Evolutionary conservation across 306 rosid genomes (phyloP).

Genomic region (Citrullus colocynthis): DNA sequence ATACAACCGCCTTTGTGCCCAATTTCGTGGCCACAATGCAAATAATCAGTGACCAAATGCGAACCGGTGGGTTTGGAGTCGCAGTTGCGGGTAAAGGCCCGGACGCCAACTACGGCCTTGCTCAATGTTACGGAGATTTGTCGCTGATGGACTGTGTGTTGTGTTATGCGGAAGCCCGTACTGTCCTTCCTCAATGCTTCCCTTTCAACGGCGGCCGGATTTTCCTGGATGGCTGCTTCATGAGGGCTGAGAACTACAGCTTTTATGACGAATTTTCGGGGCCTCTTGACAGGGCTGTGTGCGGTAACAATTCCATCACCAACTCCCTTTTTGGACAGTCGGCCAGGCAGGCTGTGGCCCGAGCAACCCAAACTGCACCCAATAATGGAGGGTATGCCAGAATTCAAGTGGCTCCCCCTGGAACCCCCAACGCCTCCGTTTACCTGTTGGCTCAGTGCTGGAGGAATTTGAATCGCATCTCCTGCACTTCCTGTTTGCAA

Average conservation of each 20-base stretch:
- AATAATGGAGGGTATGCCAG: constrained; percentile 42
- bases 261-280: constrained; percentile 51
- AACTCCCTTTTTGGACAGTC: constrained; percentile 28
- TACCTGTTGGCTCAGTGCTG: constrained; percentile 79
- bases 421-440: constrained; percentile 34
- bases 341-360: constrained; percentile 31
- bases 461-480: constrained; percentile 47
- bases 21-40: constrained; percentile 79
- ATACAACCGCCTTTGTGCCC: constrained; percentile 35
- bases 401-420: constrained; percentile 22
- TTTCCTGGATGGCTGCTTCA: constrained; percentile 85
- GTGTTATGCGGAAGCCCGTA: constrained; percentile 78
- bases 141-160: constrained; percentile 63
- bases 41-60: constrained; percentile 57
- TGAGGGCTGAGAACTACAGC: constrained; percentile 77
- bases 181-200: constrained; percentile 72
- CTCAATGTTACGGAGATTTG: constrained; percentile 90
- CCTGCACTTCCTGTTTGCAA: constrained; percentile 63
- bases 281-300: constrained; percentile 36
- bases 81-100: constrained; percentile 60
- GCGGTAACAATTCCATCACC: constrained; percentile 47
- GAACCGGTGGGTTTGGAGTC: constrained; percentile 46
- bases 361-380: constrained; percentile 32
- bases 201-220: constrained; percentile 60
- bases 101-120: constrained; percentile 61